Evolutionary conservation across 2,329 filamentous ascomycete genomes (phyloP).

Genomic region (Anisogramma anomala): DNA sequence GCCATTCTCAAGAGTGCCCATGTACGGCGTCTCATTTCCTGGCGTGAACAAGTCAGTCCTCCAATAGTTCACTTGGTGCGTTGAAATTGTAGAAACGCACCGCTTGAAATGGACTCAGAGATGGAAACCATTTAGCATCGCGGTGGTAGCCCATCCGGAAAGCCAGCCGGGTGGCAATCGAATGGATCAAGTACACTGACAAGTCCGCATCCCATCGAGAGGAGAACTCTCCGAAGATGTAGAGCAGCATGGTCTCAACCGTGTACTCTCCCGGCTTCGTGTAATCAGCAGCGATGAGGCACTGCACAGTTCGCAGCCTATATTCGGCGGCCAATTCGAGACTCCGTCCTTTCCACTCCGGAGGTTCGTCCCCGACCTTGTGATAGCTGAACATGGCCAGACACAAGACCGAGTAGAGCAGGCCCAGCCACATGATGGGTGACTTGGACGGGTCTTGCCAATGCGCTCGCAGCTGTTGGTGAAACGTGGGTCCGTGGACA

Average conservation of each 20-base stretch:
- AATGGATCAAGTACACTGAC: constrained; percentile 48
- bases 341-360: constrained; percentile 60
- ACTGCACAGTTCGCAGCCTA: constrained; percentile 63
- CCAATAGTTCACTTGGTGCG: neutral
- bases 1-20: constrained; percentile 63
- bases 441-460: constrained; percentile 66
- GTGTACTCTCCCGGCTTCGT: constrained; percentile 64
- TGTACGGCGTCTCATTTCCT: constrained; percentile 59
- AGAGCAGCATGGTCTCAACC: constrained; percentile 66
- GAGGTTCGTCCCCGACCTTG: constrained; percentile 67
- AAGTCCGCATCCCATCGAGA: constrained; percentile 63
- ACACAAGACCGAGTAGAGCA: constrained; percentile 66
- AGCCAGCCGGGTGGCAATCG: constrained; percentile 44
- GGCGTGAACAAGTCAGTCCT: neutral
- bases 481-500: constrained; percentile 75
- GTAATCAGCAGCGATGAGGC: constrained; percentile 64
- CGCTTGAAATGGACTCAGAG: constrained; percentile 60
- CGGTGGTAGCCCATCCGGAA: constrained; percentile 68
- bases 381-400: constrained; percentile 70
- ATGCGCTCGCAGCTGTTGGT: constrained; percentile 53
- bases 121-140: constrained; percentile 63
- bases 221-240: constrained; percentile 64
- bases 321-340: constrained; percentile 53
- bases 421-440: constrained; percentile 64
- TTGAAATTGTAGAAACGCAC: constrained; percentile 28